Conservation (phyloP, 306 rosid species). For the Abrus precatorius region DNA sequence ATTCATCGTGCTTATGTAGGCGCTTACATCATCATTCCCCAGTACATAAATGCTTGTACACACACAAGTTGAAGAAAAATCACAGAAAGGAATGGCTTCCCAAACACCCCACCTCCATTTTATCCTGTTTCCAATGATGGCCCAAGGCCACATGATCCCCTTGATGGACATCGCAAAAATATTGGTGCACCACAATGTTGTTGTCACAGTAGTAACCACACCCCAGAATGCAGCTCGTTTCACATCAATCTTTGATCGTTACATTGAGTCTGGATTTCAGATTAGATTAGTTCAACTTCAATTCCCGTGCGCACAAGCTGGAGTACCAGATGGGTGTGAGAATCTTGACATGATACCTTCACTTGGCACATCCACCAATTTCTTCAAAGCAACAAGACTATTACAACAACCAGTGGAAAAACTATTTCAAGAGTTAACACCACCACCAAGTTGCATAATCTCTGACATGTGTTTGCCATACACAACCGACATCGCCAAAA, state of each 20-base stretch:
- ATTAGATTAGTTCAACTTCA: conserved; percentile 50
- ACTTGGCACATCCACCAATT: background rate
- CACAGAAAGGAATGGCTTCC: conserved; percentile 43
- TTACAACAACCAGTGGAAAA: conserved; percentile 46
- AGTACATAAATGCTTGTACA: background rate
- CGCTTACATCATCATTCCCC: conserved; percentile 29
- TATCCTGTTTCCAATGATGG: conserved; percentile 67
- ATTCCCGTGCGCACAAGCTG: conserved; percentile 16
- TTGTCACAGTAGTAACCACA: conserved; percentile 65
- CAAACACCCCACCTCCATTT: conserved; percentile 55
- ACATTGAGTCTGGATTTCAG: conserved; percentile 31
- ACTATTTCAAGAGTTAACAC: conserved; percentile 43
- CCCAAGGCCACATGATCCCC: conserved; percentile 78
- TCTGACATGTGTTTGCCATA: conserved; percentile 57
- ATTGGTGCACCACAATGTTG: conserved; percentile 54
- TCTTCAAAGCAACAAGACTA: conserved; percentile 49
- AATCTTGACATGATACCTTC: conserved; percentile 62
- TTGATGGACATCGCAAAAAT: conserved; percentile 70
- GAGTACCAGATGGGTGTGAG: conserved; percentile 58
- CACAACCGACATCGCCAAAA: conserved; percentile 39
- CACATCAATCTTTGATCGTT: conserved; percentile 40
- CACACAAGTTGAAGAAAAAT: background rate
- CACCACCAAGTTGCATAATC: conserved; percentile 55
- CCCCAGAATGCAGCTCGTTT: conserved; percentile 62
- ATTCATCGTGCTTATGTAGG: background rate